Evolutionary conservation across 805 yeast genomes (phyloP), one percentile per base, ranked within the genome.

Genomic region (Vanderwaltozyma polyspora): DNA sequence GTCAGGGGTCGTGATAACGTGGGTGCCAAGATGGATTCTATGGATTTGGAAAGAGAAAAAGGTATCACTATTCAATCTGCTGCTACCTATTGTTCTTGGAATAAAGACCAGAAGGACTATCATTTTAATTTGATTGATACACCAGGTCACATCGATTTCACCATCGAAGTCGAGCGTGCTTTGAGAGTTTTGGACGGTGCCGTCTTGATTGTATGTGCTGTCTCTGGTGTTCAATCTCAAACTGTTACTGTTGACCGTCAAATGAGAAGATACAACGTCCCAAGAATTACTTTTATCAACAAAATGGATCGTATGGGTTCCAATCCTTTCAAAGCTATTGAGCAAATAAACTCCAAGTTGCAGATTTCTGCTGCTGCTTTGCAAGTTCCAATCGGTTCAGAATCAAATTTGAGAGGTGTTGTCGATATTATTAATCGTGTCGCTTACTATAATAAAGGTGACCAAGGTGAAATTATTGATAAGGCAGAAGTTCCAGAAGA

Each of bases 291-390:
- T 8, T 91, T 91, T 54, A 82, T 91, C 61, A 91, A 91, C 66
- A 91, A 91, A 67, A 87, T 91, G 96, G 99, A 91, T 62, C 77
- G 99, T 59, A 84, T 91, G 95, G 99, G 99, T 46, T 83, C 98
- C 36, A 79, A 91, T 62, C 99, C 99, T 16, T 91, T 93, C 79
- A 74, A 72, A 43, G 95, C 93, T 38, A 81, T 91, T 50, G 94
- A 83, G 38, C 97, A 89, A 65, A 72, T 91, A 49, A 85, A 89
- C 63, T 48, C 63, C 35, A 91, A 91, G 59, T 72, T 91, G 57
- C 84, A 77, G 61, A 84, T 86, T 28, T 84, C 95, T 17, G 96
- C 97, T 42, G 97, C 97, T 39, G 95, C 97, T 14, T 74, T 91
- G 41, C 99, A 91, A 66, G 94, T 91, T 33, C 98, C 99, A 32